Base-by-base conservation (phyloP, 306 rosid genomes). In the Trifolium repens region DNA sequence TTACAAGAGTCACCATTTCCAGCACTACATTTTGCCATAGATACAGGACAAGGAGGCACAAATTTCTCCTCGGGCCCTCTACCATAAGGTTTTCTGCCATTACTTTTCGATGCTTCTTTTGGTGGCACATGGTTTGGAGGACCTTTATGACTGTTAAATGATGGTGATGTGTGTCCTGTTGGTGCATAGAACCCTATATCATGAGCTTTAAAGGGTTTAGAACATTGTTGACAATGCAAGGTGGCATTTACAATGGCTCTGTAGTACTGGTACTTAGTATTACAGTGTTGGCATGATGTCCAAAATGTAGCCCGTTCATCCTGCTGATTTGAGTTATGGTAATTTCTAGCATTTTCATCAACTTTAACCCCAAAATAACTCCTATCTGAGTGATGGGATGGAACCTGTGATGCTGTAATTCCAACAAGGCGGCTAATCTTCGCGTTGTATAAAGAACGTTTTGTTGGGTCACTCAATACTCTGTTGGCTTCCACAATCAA, bases 401-500 rank as follows among this genome's bases (percentile, higher is more conserved):
- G 60, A 16, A 80, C 62, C 70, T 69, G 85, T 14, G 83, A 61
- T 24, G 67, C 84, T 11, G 83, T 71, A 77, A 77, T 61, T 62
- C 84, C 88, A 35, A 3, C 34, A 10, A 26, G 55, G 54, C 58
- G 68, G 69, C 83, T 78, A 66, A 39, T 72, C 55, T 61, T 94
- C 55, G 50, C 46, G 69, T 94, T 91, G 61, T 84, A 91, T 5
- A 9, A 5, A 39, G 69, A 37, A 5, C 97, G 96, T 68, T 77
- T 91, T 7, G 66, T 59, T 63, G 72, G 85, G 85, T 94, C 97
- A 14, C 84, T 55, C 57, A 94, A 88, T 27, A 90, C 62, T 80
- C 91, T 87, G 73, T 94, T 86, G 39, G 97, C 98, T 77, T 94
- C 97, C 74, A 90, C 96, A 46, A 91, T 81, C 74, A 90, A 78